phyloP scores from a whole-genome alignment of 2,329 filamentous ascomycete species.

The Diplodia seriata region DNA sequence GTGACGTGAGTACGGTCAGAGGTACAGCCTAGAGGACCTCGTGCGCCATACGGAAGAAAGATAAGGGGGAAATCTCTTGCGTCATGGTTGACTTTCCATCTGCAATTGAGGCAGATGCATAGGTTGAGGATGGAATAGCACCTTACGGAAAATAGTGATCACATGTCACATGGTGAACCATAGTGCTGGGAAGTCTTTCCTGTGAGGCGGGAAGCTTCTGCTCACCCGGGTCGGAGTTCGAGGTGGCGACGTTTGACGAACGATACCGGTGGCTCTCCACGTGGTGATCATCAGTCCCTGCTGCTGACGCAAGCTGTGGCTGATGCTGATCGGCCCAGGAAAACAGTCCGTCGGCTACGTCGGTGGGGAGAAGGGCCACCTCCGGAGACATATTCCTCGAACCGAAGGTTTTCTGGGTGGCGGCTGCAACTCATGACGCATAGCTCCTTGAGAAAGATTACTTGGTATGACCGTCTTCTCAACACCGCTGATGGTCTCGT shows the following conservation, averaged over 20 bases:
- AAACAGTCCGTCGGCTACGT: neutral
- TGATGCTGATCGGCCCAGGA: neutral
- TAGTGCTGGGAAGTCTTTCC: slow-evolving; percentile 6
- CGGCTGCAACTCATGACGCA: neutral
- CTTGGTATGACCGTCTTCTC: neutral
- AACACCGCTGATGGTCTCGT: neutral
- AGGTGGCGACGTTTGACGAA: neutral
- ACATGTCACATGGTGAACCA: neutral
- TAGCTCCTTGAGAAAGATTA: neutral
- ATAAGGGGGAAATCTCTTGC: neutral
- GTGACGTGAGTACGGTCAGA: neutral
- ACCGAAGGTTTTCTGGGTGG: neutral
- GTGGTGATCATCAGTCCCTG: slow-evolving; percentile 8
- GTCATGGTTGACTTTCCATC: neutral
- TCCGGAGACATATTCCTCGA: neutral
- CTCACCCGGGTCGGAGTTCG: slow-evolving; percentile 6
- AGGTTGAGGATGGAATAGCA: neutral
- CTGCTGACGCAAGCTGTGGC: neutral
- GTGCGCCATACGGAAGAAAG: neutral
- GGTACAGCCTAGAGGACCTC: neutral
- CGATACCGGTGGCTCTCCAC: slow-evolving; percentile 3
- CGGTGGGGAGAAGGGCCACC: neutral
- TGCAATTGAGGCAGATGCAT: neutral
- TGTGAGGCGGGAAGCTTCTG: slow-evolving; percentile 15
- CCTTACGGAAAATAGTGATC: neutral